These are phyloP conservation scores for Paramecium tetraurelia DNA, from an alignment of 73 alveolate species.

Conservation along the genomic window DNA sequence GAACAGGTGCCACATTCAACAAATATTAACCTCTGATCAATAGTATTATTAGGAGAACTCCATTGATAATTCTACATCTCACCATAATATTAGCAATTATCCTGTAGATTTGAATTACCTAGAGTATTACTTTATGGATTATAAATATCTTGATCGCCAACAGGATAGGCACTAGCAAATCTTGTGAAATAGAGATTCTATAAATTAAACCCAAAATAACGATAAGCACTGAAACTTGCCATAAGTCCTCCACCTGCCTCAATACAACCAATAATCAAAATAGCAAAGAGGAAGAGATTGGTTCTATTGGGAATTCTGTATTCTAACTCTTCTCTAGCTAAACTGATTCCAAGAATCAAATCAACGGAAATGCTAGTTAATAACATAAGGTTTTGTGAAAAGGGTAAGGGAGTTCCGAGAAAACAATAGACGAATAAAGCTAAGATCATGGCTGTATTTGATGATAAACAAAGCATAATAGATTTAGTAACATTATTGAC, in stretches of 20 bases:
- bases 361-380: slow-evolving; percentile 14
- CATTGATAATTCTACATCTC: neutral
- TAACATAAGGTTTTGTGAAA: slow-evolving; percentile 3
- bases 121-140: neutral
- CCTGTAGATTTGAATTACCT: neutral
- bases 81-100: neutral
- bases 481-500: slow-evolving; percentile 31
- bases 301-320: neutral
- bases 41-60: slow-evolving; percentile 1
- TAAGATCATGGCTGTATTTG: slow-evolving; percentile 22
- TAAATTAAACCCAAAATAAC: slow-evolving; percentile 15
- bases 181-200: neutral
- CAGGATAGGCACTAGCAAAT: neutral
- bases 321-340: slow-evolving; percentile 39
- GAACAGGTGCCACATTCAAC: neutral
- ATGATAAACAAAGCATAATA: slow-evolving; percentile 1
- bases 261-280: neutral
- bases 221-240: neutral
- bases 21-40: neutral
- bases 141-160: neutral
- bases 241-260: slow-evolving; percentile 27
- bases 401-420: slow-evolving; percentile 19
- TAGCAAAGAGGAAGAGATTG: neutral
- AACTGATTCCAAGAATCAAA: slow-evolving; percentile 7
- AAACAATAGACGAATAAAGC: neutral